Percentiles rank a stretch among this genome's conserved stretches.
These are phyloP conservation scores for Aspergillus cavernicola DNA, from an alignment of 495 filamentous ascomycete genomes.

Conservation along the genomic window DNA sequence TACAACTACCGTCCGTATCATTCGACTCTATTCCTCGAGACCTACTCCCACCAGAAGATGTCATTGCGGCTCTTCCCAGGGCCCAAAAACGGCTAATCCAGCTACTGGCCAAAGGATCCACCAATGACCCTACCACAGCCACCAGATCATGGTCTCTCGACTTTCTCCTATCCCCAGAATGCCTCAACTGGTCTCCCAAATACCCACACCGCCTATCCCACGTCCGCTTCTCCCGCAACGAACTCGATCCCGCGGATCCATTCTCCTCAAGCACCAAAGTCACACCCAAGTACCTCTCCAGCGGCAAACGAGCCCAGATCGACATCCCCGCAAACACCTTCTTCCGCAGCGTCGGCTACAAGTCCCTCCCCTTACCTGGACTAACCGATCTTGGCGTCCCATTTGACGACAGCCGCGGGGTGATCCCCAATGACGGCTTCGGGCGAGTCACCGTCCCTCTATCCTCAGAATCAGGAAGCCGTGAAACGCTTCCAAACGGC, in stretches of 20 bases:
- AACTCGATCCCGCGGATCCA: conserved; percentile 42
- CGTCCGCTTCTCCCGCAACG: conserved; percentile 65
- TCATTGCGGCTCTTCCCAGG: conserved; percentile 62
- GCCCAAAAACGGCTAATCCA: conserved; percentile 73
- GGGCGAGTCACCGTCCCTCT: conserved; percentile 60
- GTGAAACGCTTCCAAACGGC: conserved; percentile 30
- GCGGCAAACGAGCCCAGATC: conserved; percentile 47
- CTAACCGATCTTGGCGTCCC: conserved; percentile 72
- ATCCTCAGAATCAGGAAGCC: conserved; percentile 17
- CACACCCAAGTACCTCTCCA: conserved; percentile 32
- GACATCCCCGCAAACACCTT: conserved; percentile 58
- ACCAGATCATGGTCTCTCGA: conserved; percentile 76
- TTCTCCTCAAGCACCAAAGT: conserved; percentile 44
- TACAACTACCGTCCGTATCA: conserved; percentile 67
- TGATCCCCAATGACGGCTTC: conserved; percentile 80
- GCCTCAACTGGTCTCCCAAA: conserved; percentile 53
- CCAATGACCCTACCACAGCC: conserved; percentile 39
- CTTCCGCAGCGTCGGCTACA: conserved; percentile 92
- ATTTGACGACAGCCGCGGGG: conserved; percentile 67
- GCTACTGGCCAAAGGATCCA: conserved; percentile 70
- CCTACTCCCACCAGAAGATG: conserved; percentile 55
- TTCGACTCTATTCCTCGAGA: conserved; percentile 66
- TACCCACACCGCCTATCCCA: conserved; percentile 48
- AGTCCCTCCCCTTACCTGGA: conserved; percentile 70
- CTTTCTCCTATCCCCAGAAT: conserved; percentile 72